Base-by-base conservation (phyloP, 441 rosid species). In the Metrosideros polymorpha region DNA sequence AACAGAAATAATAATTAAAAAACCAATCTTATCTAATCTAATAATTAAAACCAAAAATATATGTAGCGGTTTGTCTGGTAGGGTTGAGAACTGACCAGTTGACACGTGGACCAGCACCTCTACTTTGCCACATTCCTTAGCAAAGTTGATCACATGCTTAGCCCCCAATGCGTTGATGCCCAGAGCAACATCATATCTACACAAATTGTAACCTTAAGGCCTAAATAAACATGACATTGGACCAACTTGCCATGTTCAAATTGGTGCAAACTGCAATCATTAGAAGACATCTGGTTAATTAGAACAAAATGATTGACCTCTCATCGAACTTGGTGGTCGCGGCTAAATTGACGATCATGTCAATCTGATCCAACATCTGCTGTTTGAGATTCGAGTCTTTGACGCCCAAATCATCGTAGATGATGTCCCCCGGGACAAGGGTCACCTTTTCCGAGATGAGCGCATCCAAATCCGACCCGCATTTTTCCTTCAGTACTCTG, bases 91-190 rank as follows among this genome's bases (percentile, higher is more conserved):
- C 89, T 77, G 27, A 94, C 96, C 93, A 0, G 96, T 92, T 19
- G 96, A 93, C 18, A 93, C 93, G 83, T 93, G 94, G 51, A 89
- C 87, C 61, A 92, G 88, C 82, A 90, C 82, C 61, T 90, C 85
- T 18, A 89, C 4, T 3, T 88, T 82, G 42, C 18, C 30, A 59
- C 95, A 92, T 89, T 85, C 88, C 87, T 92, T 92, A 4, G 92
- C 93, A 77, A 92, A 94, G 75, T 82, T 86, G 52, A 92, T 10
- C 29, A 91, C 91, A 86, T 92, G 66, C 82, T 82, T 50, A 7
- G 93, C 91, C 77, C 94, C 96, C 45, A 89, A 17, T 24, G 93
- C 87, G 54, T 94, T 91, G 71, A 89, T 84, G n/a, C 75, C 87
- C 9, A 93, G 56, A 2, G 96, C 89, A 51, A 89, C 87, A 76